Conservation (phyloP, 306 rosid species). For the Casuarina equisetifolia region DNA sequence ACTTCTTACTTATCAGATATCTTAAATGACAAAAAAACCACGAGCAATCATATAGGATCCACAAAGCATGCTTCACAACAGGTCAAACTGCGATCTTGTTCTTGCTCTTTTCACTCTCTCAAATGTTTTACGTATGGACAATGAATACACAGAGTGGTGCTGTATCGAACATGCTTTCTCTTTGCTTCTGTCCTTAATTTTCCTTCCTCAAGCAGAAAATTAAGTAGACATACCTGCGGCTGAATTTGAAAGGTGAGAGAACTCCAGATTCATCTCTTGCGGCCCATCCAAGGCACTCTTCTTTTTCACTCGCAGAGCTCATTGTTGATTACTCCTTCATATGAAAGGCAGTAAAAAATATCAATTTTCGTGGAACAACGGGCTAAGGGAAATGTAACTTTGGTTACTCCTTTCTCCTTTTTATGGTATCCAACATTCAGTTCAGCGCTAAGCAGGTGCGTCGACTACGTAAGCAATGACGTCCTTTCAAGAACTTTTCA, state of each 20-base stretch:
- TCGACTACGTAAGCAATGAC: no score
- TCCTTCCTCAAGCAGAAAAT: not conserved
- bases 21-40: not conserved
- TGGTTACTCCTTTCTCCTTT: not conserved
- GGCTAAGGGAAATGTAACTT: not conserved
- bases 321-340: conserved; percentile 2
- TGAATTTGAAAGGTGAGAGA: conserved; percentile 39
- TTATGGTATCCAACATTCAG: no score
- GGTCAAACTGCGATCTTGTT: not conserved
- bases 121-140: not conserved
- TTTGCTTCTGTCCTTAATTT: not conserved
- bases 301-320: conserved; percentile 23
- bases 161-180: not conserved
- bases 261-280: conserved; percentile 46
- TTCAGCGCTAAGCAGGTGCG: no score
- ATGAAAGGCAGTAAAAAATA: not conserved
- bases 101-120: not conserved
- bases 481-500: no score
- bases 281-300: conserved; percentile 44
- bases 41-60: not conserved
- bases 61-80: not conserved
- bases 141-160: not conserved
- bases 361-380: not conserved
- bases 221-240: conserved; percentile 32
- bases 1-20: not conserved